Percentiles rank a stretch among this genome's conserved stretches.
Evolutionary conservation across 495 filamentous ascomycete species (phyloP).

Genomic region (Neurospora hispaniola): DNA sequence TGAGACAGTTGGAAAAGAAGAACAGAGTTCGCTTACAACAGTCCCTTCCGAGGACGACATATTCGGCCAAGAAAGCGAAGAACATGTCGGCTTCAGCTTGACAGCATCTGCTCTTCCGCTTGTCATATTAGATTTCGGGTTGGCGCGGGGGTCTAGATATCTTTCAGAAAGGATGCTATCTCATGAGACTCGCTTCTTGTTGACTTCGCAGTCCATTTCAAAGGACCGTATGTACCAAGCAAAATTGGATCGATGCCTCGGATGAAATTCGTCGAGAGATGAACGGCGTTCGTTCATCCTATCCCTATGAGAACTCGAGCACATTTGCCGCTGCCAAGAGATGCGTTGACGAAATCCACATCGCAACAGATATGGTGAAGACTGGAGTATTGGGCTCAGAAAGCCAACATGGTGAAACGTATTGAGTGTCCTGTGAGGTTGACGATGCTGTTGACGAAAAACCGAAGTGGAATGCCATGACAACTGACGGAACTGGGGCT

Average conservation of each 20-base stretch:
- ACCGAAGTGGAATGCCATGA: background rate
- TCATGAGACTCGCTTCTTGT: background rate
- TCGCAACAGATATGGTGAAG: background rate
- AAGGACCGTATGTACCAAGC: background rate
- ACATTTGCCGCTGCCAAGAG: background rate
- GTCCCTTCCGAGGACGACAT: background rate
- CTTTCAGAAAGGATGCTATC: background rate
- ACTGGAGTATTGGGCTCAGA: background rate
- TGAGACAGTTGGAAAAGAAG: no score
- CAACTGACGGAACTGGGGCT: background rate
- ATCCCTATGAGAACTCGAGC: background rate
- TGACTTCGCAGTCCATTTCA: background rate
- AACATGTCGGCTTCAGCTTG: background rate
- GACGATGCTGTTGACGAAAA: background rate
- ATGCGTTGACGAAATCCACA: background rate
- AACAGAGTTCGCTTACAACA: background rate
- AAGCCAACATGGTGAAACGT: background rate
- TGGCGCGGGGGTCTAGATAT: background rate
- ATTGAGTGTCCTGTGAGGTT: background rate
- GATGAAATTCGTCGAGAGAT: background rate
- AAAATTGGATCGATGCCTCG: background rate
- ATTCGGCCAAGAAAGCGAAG: background rate
- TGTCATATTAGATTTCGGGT: background rate
- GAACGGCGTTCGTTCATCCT: background rate
- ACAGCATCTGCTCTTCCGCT: background rate